Base-by-base conservation (phyloP, 2,329 filamentous ascomycete species). In the Trichoderma sp. region DNA sequence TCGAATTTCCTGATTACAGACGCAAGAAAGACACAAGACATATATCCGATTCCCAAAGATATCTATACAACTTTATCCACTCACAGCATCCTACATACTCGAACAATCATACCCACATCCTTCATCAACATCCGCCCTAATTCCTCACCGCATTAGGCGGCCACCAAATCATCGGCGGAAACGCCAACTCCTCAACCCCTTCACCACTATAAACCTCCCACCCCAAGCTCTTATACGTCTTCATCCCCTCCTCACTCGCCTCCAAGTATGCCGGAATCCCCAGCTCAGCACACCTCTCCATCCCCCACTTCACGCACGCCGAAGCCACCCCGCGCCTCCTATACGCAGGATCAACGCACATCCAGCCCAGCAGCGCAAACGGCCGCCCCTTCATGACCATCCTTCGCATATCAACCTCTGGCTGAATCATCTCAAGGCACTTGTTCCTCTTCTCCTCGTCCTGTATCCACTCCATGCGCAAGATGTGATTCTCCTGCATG, bases 131-230 rank as follows among this genome's bases (percentile, higher is more conserved):
- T 19, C 33, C 40, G 2, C 29, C 11, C 43, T 35, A 65, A 6
- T 52, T 40, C 29, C 21, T 66, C 40, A 13, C 7, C 43, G 27
- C 58, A 49, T 49, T 27, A 37, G 35, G 58, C 21, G 67, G 65
- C 65, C 65, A 69, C 69, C 69, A 70, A 47, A 70, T 47, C 69
- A 69, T 69, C 14, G 69, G 65, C 29, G 69, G 66, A 55, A 57
- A 69, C 49, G 27, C 27, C 43, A 69, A 7, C 29, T 52, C 16
- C 21, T 59, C 29, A 24, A 5, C 8, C 5, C 40, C 49, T 7
- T 40, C 24, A 1, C 47, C 69, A 14, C 53, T 40, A 24, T 58
- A 52, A 3, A 56, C 58, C 40, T 70, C 59, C 63, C 64, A 70
- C 40, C 70, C 68, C 19, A 71, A 35, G 14, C 47, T 62, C 58